phyloP scores from a whole-genome alignment of 352 stramenopile genomes.

The Phytophthora pseudosyringae region DNA sequence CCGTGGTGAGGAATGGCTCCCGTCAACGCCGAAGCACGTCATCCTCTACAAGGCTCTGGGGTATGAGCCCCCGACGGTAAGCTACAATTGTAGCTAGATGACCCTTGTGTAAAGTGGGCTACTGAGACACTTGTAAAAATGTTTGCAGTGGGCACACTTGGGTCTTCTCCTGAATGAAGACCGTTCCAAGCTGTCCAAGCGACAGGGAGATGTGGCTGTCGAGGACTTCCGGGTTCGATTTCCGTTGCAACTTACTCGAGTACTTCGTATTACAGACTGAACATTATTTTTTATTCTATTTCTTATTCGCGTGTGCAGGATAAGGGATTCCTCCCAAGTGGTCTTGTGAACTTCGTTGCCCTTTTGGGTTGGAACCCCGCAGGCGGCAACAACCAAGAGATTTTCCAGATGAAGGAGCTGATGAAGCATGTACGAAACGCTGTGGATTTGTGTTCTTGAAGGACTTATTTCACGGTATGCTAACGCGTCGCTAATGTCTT shows the following conservation, averaged over 20 bases:
- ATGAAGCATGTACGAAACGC: constrained; percentile 50
- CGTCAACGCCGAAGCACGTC: constrained; percentile 91
- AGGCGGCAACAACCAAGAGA: constrained; percentile 97
- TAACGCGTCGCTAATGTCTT: neutral
- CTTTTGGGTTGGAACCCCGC: constrained; percentile 97
- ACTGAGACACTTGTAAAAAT: constrained; percentile 1
- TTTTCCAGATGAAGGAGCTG: constrained; percentile 95
- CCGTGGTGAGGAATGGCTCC: constrained; percentile 95
- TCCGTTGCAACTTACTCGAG: neutral
- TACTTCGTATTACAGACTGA: neutral
- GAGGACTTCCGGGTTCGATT: constrained; percentile 94
- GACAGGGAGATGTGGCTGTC: constrained; percentile 97
- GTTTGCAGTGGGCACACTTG: constrained; percentile 84
- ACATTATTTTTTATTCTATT: neutral
- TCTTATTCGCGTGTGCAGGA: constrained; percentile 47
- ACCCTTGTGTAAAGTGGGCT: constrained; percentile 2
- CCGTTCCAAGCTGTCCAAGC: constrained; percentile 98
- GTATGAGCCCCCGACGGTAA: constrained; percentile 69
- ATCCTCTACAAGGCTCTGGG: constrained; percentile 91
- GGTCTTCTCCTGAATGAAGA: constrained; percentile 97
- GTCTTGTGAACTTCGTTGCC: constrained; percentile 98
- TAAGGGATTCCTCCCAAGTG: constrained; percentile 95
- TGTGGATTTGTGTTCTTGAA: neutral
- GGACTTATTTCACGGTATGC: neutral
- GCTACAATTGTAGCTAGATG: neutral